Percentiles rank a stretch among this genome's conserved stretches.
Evolutionary conservation across 2,329 filamentous ascomycete genomes (phyloP).

Genomic region (Cadophora sp.): DNA sequence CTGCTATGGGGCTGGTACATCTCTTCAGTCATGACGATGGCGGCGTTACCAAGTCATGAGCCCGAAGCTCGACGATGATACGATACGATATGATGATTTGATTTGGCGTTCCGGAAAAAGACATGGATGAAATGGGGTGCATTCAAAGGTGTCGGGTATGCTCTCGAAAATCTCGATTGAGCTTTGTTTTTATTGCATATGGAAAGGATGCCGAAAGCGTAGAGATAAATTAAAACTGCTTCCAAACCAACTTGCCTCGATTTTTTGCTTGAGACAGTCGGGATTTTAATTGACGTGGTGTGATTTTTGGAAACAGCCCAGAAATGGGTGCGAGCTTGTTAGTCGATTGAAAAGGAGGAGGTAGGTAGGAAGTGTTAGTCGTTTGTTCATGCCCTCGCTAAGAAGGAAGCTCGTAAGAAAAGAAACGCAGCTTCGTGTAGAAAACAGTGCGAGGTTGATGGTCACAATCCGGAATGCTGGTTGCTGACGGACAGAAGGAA

Average conservation of each 20-base stretch:
- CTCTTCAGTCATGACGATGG: conserved; percentile 39
- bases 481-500: too few species aligned
- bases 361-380: too few species aligned
- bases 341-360: too few species aligned
- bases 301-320: background rate
- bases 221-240: background rate
- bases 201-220: background rate
- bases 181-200: conserved; percentile 23
- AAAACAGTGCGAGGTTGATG: too few species aligned
- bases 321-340: background rate
- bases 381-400: too few species aligned
- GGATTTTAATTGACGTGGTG: background rate
- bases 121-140: conserved; percentile 15
- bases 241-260: background rate
- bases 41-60: background rate
- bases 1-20: conserved; percentile 49
- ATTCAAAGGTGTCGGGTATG: conserved; percentile 23
- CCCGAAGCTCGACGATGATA: conserved; percentile 1
- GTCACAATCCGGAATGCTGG: too few species aligned
- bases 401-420: too few species aligned
- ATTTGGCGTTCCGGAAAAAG: conserved; percentile 22
- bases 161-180: conserved; percentile 41
- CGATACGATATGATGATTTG: conserved; percentile 19
- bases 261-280: too few species aligned
- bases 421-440: too few species aligned